A percentile compares a stretch with the other conserved stretches of the same genome.
These are phyloP conservation scores for Talaromyces verruculosus DNA, from an alignment of 2,329 filamentous ascomycete genomes.

Conservation along the genomic window DNA sequence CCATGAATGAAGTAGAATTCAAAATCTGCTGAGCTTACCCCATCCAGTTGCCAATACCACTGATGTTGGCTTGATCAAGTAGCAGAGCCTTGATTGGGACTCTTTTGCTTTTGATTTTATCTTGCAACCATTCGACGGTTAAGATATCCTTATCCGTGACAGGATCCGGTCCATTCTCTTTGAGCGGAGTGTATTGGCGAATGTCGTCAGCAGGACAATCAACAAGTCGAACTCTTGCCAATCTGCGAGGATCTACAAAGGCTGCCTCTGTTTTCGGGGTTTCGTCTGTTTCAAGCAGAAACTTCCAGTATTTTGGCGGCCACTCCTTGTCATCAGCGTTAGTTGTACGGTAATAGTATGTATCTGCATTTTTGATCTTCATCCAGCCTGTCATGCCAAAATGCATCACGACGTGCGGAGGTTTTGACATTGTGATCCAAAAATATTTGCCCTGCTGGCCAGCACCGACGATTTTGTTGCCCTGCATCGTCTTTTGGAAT, in stretches of 20 bases:
- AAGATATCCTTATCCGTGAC: constrained; percentile 76
- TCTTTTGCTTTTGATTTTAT: constrained; percentile 70
- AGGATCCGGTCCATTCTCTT: constrained; percentile 92
- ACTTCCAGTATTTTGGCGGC: constrained; percentile 91
- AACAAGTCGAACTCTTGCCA: constrained; percentile 77
- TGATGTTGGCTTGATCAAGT: constrained; percentile 83
- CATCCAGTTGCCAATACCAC: constrained; percentile 96
- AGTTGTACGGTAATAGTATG: constrained; percentile 73
- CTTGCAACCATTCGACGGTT: constrained; percentile 71
- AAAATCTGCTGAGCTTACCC: constrained; percentile 50
- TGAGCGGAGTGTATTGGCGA: constrained; percentile 71
- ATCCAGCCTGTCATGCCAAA: constrained; percentile 82
- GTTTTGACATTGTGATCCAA: constrained; percentile 75
- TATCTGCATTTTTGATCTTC: constrained; percentile 76
- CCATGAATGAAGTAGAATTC: neutral
- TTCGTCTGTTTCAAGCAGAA: constrained; percentile 67
- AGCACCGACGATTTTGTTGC: constrained; percentile 69
- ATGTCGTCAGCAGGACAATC: constrained; percentile 77
- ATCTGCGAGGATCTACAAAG: constrained; percentile 78
- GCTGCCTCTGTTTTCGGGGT: constrained; percentile 65
- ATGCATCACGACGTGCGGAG: constrained; percentile 87
- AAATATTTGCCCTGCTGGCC: constrained; percentile 97
- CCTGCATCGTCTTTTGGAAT: constrained; percentile 71
- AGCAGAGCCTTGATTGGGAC: constrained; percentile 88
- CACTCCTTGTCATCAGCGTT: constrained; percentile 63